Base-by-base conservation (phyloP, 2,329 filamentous ascomycete genomes). In the Pseudophaeomoniella oleicola region DNA sequence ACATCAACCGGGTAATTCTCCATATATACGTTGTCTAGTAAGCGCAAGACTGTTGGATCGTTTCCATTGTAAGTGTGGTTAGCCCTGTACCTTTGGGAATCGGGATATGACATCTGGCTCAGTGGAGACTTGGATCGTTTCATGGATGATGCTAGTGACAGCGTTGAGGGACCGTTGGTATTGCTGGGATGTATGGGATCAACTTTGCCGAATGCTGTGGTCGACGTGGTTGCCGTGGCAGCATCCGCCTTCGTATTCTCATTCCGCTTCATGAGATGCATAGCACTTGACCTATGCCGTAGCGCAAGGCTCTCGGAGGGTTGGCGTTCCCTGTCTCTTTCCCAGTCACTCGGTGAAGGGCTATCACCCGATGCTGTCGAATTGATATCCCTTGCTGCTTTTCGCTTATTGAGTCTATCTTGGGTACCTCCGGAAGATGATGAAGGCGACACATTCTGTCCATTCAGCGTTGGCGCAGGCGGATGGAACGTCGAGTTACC, bases 41-140 rank as follows among this genome's bases (percentile, higher is more conserved):
- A 58, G 39, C 64, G 71, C 34, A 78, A 53, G 4, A 79, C 66
- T 3, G 64, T 69, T 1, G 73, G 73, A 44, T 78, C 72, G 40
- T 81, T 86, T 1, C 90, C 90, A 32, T 75, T 71, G 52, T 98
- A 96, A 2, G 81, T 85, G 58, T 96, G 88, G 30, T 76, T 78
- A 3, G 72, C 69, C 39, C 68, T 70, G 42, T 72, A 72, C 29
- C 66, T 68, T 11, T 57, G 59, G 6, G 53, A 46, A 4, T 48
- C 50, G 11, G 43, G 33, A 12, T 49, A 45, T 14, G 42, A 37
- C 4, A 33, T 37, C 9, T 37, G 36, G 29, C 37, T 42, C 16
- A 35, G 17, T 19, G 47, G 44, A 11, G 47, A 50, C n/a, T 40
- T 41, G 3, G 46, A 48, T 16, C 46, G 35, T 37, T 49, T 52